Percentiles rank a stretch among this genome's conserved stretches.
Evolutionary conservation across 2,329 filamentous ascomycete genomes (phyloP).

Genomic region (Exophiala bonariae): DNA sequence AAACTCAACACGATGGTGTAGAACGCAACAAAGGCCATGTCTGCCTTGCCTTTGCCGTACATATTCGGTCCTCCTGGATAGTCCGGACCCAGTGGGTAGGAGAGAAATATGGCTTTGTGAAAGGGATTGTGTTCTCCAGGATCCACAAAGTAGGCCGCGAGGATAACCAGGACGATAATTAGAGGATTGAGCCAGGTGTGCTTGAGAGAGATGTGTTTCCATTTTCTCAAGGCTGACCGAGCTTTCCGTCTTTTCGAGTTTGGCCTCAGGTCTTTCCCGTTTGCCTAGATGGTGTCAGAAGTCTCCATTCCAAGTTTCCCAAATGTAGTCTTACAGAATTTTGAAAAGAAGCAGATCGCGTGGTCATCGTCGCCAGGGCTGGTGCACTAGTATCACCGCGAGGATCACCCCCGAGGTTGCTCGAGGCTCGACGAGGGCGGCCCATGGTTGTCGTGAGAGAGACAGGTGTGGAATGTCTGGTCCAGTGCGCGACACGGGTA

Average conservation of each 20-base stretch:
- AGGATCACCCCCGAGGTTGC: constrained; percentile 47
- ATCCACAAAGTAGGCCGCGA: constrained; percentile 67
- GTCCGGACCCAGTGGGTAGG: constrained; percentile 67
- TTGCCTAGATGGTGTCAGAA: constrained; percentile 8
- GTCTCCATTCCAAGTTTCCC: constrained; percentile 3
- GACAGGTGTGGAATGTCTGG: too few species aligned
- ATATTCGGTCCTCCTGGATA: constrained; percentile 51
- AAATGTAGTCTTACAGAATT: constrained; percentile 14
- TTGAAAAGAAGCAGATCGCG: constrained; percentile 34
- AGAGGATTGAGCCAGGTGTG: constrained; percentile 67
- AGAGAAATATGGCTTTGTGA: constrained; percentile 77
- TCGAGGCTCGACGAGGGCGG: constrained; percentile 43
- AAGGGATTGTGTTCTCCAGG: constrained; percentile 73
- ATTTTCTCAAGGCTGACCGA: constrained; percentile 44
- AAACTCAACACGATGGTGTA: constrained; percentile 83
- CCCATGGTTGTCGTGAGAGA: constrained; percentile 10
- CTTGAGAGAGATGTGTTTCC: constrained; percentile 34
- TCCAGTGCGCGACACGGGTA: too few species aligned
- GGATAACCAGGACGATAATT: constrained; percentile 60
- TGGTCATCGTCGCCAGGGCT: constrained; percentile 47
- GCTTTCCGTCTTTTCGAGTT: constrained; percentile 46
- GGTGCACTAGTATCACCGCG: constrained; percentile 48
- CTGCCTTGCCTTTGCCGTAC: constrained; percentile 79
- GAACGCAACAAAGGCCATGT: constrained; percentile 78
- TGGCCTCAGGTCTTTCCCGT: constrained; percentile 30